Percentiles rank a stretch among this genome's conserved stretches.
phyloP scores from a whole-genome alignment of 805 yeast genomes.

The Candida parachauliodes region DNA sequence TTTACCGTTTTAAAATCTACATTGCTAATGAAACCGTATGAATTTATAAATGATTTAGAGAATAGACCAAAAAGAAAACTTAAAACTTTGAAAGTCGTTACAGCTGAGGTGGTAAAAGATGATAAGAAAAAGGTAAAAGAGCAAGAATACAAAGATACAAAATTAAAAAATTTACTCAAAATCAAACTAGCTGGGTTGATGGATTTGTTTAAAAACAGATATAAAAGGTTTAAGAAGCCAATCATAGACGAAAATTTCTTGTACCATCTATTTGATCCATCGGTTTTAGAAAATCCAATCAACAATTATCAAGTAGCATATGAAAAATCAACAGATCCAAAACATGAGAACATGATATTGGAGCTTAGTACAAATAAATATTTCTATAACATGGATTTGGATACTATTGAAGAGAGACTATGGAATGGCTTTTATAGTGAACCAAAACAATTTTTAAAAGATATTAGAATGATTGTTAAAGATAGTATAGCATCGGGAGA shows the following conservation, averaged over 20 bases:
- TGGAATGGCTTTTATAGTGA: conserved; percentile 97
- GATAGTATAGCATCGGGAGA: conserved; percentile 77
- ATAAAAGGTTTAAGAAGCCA: conserved; percentile 89
- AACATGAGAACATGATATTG: conserved; percentile 67
- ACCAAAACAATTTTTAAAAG: conserved; percentile 84
- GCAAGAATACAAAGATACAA: conserved; percentile 66
- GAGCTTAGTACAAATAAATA: conserved; percentile 71
- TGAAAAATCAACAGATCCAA: conserved; percentile 43
- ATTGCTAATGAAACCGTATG: conserved; percentile 63
- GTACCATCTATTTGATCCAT: conserved; percentile 73
- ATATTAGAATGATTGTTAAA: conserved; percentile 75
- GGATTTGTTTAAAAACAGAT: conserved; percentile 84
- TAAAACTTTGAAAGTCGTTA: conserved; percentile 34
- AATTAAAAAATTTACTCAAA: conserved; percentile 78
- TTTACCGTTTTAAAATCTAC: conserved; percentile 54
- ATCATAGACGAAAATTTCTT: conserved; percentile 73
- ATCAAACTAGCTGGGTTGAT: conserved; percentile 81
- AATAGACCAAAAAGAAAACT: conserved; percentile 52
- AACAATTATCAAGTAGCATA: conserved; percentile 36
- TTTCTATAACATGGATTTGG: conserved; percentile 87
- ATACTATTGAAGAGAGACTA: conserved; percentile 86
- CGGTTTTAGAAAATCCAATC: conserved; percentile 34
- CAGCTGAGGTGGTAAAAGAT: conserved; percentile 10
- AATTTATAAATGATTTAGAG: conserved; percentile 60
- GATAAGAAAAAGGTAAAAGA: conserved; percentile 46